A percentile compares a stretch with the other conserved stretches of the same genome.
Conservation (phyloP, 306 rosid genomes). For the Quercus cerris region DNA sequence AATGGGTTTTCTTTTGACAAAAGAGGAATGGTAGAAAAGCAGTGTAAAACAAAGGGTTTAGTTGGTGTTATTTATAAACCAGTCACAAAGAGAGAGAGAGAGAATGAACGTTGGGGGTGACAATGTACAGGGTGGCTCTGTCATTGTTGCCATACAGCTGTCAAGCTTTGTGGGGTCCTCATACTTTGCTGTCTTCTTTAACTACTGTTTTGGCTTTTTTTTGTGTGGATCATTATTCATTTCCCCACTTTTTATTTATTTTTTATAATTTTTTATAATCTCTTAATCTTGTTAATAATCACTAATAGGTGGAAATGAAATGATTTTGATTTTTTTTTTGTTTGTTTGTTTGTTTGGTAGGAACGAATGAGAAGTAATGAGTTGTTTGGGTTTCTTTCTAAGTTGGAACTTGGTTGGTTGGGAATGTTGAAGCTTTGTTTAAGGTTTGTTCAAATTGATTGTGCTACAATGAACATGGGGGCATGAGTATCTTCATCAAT, state of each 20-base stretch:
- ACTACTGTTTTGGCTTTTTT: conserved; percentile 13
- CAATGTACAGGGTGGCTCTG: conserved; percentile 28
- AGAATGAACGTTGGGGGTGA: conserved; percentile 7
- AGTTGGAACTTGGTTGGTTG: not conserved
- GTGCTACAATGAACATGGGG: not conserved
- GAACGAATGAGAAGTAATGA: conserved; percentile 8
- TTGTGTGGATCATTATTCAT: not conserved
- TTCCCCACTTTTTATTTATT: not conserved
- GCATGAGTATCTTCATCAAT: not conserved
- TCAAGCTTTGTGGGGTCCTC: conserved; percentile 15
- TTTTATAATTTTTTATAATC: too few relatives aligned
- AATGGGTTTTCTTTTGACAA: not conserved
- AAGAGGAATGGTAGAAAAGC: not conserved
- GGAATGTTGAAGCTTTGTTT: not conserved
- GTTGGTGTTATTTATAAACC: conserved; percentile 13
- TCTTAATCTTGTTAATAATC: not conserved
- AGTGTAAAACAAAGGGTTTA: conserved; percentile 1
- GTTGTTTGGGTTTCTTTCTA: conserved; percentile 4
- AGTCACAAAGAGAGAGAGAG: not conserved
- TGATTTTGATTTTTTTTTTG: not conserved
- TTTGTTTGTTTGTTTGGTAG: conserved; percentile 4
- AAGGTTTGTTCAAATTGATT: not conserved
- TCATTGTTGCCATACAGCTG: conserved; percentile 34
- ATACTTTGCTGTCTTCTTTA: conserved; percentile 31
- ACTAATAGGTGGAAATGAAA: not conserved